phyloP scores from a whole-genome alignment of 176 grass and related monocot species.

The Zea mays region Zm-B73-REFERENCE-NAM-5.0 NC_050103.1:123212001-123212500 shows the following conservation, averaged over 20 bases:
- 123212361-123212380: conserved; percentile 5
- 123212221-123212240: too few species aligned
- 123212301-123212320: background rate
- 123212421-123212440: background rate
- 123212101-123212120: background rate
- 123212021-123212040: conserved; percentile 2
- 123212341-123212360: conserved; percentile 2
- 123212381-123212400: too few species aligned
- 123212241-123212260: too few species aligned
- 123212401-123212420: background rate
- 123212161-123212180: background rate
- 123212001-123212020: background rate
- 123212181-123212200: background rate
- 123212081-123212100: background rate
- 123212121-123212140: background rate
- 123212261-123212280: too few species aligned
- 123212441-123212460: background rate
- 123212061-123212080: background rate
- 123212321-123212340: conserved; percentile 6
- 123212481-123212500: background rate
- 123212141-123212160: background rate
- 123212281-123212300: too few species aligned
- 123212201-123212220: too few species aligned
- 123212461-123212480: background rate
- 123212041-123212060: conserved; percentile 2